phyloP scores from a whole-genome alignment of 164 flowering plant genomes.

The Dillenia suffruticosa region DNA sequence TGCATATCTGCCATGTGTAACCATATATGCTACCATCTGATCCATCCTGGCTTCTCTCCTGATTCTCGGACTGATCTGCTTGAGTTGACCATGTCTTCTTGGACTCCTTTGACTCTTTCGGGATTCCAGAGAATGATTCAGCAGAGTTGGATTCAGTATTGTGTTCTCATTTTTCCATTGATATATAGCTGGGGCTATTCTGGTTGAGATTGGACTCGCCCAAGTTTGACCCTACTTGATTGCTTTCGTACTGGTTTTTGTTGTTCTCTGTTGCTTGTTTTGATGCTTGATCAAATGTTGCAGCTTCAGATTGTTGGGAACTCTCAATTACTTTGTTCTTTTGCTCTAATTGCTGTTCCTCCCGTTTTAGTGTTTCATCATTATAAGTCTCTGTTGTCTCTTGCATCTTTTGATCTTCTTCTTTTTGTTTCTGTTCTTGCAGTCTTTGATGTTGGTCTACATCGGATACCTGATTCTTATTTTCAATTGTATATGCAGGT shows the following conservation, averaged over 20 bases:
- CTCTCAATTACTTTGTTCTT: conserved; percentile 8
- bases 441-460: conserved; percentile 19
- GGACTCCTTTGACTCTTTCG: conserved; percentile 60
- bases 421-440: conserved; percentile 11
- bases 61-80: conserved; percentile 58
- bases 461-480: conserved; percentile 7
- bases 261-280: neutral
- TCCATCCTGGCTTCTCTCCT: conserved; percentile 49
- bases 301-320: conserved; percentile 5
- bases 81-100: conserved; percentile 76
- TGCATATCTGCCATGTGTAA: conserved; percentile 76
- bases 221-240: conserved; percentile 8
- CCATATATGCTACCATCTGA: conserved; percentile 25
- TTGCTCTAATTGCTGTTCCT: neutral
- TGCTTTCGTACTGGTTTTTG: neutral
- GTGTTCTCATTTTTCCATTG: neutral
- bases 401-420: conserved; percentile 6
- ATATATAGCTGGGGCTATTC: conserved; percentile 4
- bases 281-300: conserved; percentile 6
- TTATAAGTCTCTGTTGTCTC: neutral
- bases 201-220: conserved; percentile 1
- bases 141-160: conserved; percentile 6
- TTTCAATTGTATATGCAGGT: conserved; percentile 2
- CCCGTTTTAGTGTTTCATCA: too few relatives aligned
- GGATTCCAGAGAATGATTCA: conserved; percentile 43